Percentiles rank a stretch among this genome's conserved stretches.
Conservation (phyloP, 192 early-diverging fungal genomes). For the Allomyces arbusculus region DNA sequence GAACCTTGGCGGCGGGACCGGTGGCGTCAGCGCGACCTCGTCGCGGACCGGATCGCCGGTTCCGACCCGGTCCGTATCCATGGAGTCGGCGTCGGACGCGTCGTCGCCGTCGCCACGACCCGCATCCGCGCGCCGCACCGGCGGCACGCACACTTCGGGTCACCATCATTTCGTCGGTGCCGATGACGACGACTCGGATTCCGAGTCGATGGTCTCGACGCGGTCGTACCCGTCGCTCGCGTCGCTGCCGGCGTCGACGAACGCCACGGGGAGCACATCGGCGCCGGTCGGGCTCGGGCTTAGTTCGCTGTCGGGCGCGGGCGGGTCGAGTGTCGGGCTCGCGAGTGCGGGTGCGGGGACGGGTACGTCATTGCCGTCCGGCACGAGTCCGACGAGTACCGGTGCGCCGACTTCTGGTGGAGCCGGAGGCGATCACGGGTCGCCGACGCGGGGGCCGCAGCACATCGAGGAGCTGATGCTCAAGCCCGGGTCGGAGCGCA, state of each 20-base stretch:
- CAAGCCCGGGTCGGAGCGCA: conserved; percentile 61
- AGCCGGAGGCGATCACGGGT: too few relatives aligned
- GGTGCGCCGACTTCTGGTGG: too few relatives aligned
- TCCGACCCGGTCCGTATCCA: conserved; percentile 10
- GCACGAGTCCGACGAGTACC: too few relatives aligned
- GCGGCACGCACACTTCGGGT: too few relatives aligned
- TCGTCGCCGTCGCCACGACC: conserved; percentile 5
- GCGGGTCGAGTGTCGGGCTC: too few relatives aligned
- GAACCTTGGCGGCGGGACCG: conserved; percentile 4
- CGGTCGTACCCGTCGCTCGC: neutral
- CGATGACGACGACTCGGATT: conserved; percentile 18
- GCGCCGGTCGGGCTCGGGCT: too few relatives aligned
- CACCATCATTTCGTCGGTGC: too few relatives aligned
- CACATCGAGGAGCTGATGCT: conserved; percentile 60
- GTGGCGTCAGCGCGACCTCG: conserved; percentile 3
- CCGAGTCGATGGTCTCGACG: neutral
- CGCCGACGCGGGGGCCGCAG: conserved; percentile 10
- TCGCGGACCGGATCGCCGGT: conserved; percentile 16
- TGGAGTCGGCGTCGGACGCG: conserved; percentile 8
- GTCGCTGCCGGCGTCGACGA: too few relatives aligned
- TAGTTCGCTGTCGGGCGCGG: too few relatives aligned
- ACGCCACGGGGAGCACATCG: too few relatives aligned
- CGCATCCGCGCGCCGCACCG: neutral
- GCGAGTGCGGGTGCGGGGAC: too few relatives aligned
- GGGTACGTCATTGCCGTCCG: too few relatives aligned